phyloP scores from a whole-genome alignment of 1,284 basidiomycete species.

The Pseudozyma hubeiensis region DNA sequence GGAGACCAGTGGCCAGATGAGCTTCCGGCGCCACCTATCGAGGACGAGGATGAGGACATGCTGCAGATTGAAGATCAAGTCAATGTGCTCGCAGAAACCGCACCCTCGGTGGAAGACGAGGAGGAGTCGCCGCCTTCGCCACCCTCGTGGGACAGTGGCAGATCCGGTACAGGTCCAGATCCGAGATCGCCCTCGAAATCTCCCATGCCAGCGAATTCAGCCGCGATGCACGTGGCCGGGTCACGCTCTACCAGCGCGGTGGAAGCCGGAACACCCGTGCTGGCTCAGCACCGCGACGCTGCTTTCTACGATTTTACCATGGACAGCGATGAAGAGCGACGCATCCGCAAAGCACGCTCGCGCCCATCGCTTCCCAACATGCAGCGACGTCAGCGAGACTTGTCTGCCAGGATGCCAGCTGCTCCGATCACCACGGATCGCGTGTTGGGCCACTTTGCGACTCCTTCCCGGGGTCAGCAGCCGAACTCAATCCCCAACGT shows the following conservation, averaged over 20 bases:
- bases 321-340: constrained; percentile 46
- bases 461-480: constrained; percentile 11
- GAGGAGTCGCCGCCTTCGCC: background rate
- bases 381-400: background rate
- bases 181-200: background rate
- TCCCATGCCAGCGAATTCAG: background rate
- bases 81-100: background rate
- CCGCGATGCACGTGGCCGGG: background rate
- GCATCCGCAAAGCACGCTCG: constrained; percentile 23
- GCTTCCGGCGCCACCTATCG: constrained; percentile 25
- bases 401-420: background rate
- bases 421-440: constrained; percentile 10
- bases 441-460: constrained; percentile 18
- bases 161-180: background rate
- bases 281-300: constrained; percentile 34
- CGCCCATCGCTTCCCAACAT: constrained; percentile 32
- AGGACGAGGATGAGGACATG: constrained; percentile 28
- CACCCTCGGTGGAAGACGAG: background rate
- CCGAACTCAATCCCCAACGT: background rate
- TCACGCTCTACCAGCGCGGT: background rate
- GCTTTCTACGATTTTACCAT: constrained; percentile 47
- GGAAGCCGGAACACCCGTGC: constrained; percentile 33
- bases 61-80: constrained; percentile 24
- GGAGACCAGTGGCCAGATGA: constrained; percentile 15
- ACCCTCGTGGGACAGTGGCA: background rate